These are phyloP conservation scores for Priceomyces melissophilus DNA, from an alignment of 805 yeast genomes.

Conservation along the genomic window DNA sequence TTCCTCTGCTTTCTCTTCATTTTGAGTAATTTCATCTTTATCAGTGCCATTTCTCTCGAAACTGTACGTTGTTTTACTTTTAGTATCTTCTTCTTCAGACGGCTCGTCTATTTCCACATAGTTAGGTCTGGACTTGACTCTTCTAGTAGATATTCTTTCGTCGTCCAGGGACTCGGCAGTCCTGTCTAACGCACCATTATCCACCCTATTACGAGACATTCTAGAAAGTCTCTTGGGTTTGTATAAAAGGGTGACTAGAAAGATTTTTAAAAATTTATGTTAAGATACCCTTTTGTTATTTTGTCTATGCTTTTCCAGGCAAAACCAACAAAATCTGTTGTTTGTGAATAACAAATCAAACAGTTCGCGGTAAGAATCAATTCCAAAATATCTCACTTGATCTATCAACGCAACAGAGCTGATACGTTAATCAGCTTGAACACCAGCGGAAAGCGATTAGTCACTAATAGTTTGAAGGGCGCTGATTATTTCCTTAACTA, in stretches of 20 bases:
- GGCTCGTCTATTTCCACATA: conserved; percentile 8
- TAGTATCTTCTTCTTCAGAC: conserved; percentile 1
- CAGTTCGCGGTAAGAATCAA: too few relatives aligned
- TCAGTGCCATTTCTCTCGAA: conserved; percentile 1
- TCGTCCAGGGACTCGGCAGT: conserved; percentile 13
- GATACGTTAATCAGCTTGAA: too few relatives aligned
- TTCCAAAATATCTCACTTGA: too few relatives aligned
- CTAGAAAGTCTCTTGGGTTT: conserved; percentile 7
- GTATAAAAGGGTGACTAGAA: conserved; percentile 12
- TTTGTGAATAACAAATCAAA: too few relatives aligned
- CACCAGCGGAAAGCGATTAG: too few relatives aligned
- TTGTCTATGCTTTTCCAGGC: too few relatives aligned
- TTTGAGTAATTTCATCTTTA: not conserved
- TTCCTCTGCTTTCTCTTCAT: conserved; percentile 8
- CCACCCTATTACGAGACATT: conserved; percentile 13
- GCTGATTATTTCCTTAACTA: too few relatives aligned
- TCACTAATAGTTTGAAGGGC: too few relatives aligned
- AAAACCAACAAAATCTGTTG: too few relatives aligned
- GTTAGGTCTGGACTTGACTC: conserved; percentile 17
- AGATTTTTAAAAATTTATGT: not conserved
- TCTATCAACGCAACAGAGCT: too few relatives aligned
- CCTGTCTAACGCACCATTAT: conserved; percentile 1
- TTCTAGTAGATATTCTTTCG: conserved; percentile 8
- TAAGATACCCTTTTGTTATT: not conserved
- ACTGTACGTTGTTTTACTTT: not conserved